phyloP scores from a whole-genome alignment of 2,329 filamentous ascomycete genomes.

The Ascocoryne sarcoides region DNA sequence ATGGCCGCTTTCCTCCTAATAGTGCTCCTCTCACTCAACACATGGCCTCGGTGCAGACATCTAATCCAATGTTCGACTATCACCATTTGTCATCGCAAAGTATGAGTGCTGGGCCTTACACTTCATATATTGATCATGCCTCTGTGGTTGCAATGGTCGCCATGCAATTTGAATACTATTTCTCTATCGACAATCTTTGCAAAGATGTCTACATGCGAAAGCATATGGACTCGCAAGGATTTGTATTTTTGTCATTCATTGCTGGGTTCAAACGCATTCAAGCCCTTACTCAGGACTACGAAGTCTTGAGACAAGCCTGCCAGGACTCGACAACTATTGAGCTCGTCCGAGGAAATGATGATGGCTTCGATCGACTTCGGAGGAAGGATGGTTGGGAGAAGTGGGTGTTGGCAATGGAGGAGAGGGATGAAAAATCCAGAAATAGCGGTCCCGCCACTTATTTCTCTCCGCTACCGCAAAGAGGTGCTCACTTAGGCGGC shows the following conservation, averaged over 20 bases:
- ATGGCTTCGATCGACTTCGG: slow-evolving; percentile 71
- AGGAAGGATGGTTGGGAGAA: slow-evolving; percentile 67
- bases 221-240: slow-evolving; percentile 93
- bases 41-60: slow-evolving; percentile 36
- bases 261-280: slow-evolving; percentile 81
- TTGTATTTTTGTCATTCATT: slow-evolving; percentile 72
- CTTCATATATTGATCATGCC: slow-evolving; percentile 48
- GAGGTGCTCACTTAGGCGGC: slow-evolving; percentile 19
- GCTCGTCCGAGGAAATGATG: slow-evolving; percentile 62
- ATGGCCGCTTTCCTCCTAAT: slow-evolving; percentile 34
- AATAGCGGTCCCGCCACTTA: slow-evolving; percentile 56
- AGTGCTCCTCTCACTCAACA: slow-evolving; percentile 27
- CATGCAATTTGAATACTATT: slow-evolving; percentile 77
- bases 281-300: slow-evolving; percentile 60
- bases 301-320: slow-evolving; percentile 67
- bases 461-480: slow-evolving; percentile 15
- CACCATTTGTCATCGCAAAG: slow-evolving; percentile 37
- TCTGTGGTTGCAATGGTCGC: slow-evolving; percentile 36
- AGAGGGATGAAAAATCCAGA: slow-evolving; percentile 65
- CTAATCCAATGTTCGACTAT: slow-evolving; percentile 49
- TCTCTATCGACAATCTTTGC: slow-evolving; percentile 89
- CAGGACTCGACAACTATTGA: slow-evolving; percentile 66
- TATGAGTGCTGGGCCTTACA: slow-evolving; percentile 50
- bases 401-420: slow-evolving; percentile 64
- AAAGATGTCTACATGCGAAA: slow-evolving; percentile 84